Conservation (phyloP, 1,139 yeast genomes). For the Saccharomyces hybrid region DNA sequence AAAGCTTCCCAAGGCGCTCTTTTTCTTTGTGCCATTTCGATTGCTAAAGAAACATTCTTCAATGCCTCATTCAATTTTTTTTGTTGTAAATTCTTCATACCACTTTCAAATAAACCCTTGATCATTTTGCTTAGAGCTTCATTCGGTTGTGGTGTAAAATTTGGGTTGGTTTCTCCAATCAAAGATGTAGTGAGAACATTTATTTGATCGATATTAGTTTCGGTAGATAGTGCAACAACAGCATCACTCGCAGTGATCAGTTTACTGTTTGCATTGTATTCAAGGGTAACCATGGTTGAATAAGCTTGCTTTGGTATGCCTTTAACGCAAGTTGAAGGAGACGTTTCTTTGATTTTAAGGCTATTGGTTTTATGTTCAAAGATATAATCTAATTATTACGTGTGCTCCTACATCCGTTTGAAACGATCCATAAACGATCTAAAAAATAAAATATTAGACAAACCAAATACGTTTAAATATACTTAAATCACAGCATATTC, state of each 20-base stretch:
- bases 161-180: conserved; percentile 43
- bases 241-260: conserved; percentile 12
- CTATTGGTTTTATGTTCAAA: background rate
- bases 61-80: conserved; percentile 64
- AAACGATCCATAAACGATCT: background rate
- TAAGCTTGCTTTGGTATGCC: background rate
- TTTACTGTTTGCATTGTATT: conserved; percentile 26
- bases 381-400: background rate
- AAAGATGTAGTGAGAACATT: conserved; percentile 57
- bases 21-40: conserved; percentile 65
- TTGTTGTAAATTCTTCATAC: conserved; percentile 54
- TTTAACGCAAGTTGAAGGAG: too few relatives aligned
- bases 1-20: conserved; percentile 85
- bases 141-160: conserved; percentile 55
- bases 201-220: conserved; percentile 51
- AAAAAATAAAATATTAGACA: background rate
- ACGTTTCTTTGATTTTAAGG: background rate
- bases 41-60: conserved; percentile 64
- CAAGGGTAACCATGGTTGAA: background rate
- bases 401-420: background rate
- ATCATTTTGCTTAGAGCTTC: conserved; percentile 59
- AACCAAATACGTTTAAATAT: background rate
- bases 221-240: conserved; percentile 34
- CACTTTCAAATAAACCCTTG: conserved; percentile 67
- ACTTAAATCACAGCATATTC: background rate